Base-by-base conservation (phyloP, 2,329 filamentous ascomycete genomes). In the Pseudocercospora ulei region DNA sequence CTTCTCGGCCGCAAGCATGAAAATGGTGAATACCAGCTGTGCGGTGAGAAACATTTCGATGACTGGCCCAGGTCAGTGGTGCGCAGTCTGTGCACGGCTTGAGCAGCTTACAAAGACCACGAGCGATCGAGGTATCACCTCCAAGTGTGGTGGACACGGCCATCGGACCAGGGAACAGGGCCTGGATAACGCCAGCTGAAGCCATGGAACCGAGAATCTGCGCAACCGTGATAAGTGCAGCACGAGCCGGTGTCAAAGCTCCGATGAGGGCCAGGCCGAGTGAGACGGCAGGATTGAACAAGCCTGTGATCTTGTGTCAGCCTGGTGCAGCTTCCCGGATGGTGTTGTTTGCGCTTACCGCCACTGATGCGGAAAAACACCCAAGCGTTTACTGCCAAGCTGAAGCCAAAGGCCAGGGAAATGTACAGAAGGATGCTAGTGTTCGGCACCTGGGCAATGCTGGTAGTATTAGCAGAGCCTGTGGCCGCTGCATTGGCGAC, bases 41-140 rank as follows among this genome's bases (percentile, higher is more conserved):
- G 64, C 61, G 2, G 68, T 71, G 24, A 69, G 55, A 38, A 71
- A 65, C 64, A 68, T 68, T 46, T 70, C 67, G 38, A 70, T 69
- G 55, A 62, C 49, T 53, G 37, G 12, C 7, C 11, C 5, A 7
- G 3, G 25, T 52, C 17, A 52, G 46, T 35, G 4, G 11, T 9
- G 8, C 8, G 3, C 9, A 19, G 24, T 4, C 8, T 13, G 11
- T 9, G 29, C 50, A 61, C 6, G 7, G 8, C 9, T 19, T 11
- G 9, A 9, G 14, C 12, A 20, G 43, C 48, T 38, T 38, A 53
- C 51, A 70, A 3, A 71, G 49, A 7, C 67, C 68, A 22, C 62
- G 63, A 14, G 55, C 58, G 14, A 68, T 50, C 1, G 65, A 66
- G 2, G 66, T 68, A 12, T 54, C 52, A 8, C 50, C 50, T 27